Conservation (phyloP, 2,329 filamentous ascomycete species). For the Ophiocordyceps polyrhachis-furcata region DNA sequence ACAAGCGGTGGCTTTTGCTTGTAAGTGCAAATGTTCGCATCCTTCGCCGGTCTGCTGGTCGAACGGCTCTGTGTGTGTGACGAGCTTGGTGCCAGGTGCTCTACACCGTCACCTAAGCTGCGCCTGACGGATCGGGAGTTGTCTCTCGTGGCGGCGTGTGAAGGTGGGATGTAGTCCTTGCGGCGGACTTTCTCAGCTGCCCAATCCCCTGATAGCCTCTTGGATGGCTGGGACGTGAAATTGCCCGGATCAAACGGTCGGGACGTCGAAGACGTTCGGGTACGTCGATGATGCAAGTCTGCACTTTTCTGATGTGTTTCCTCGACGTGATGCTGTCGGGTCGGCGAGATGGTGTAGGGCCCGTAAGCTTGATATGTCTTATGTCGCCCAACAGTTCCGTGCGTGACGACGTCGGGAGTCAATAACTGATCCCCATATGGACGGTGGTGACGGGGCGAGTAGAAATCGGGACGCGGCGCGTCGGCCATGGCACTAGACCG, state of each 20-base stretch:
- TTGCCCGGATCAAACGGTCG: slow-evolving; percentile 7
- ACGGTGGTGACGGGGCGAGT: slow-evolving; percentile 11
- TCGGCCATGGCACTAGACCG: slow-evolving; percentile 14
- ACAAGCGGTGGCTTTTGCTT: slow-evolving; percentile 17
- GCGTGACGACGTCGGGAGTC: slow-evolving; percentile 24
- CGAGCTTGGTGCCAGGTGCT: slow-evolving; percentile 5
- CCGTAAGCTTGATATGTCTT: slow-evolving; percentile 18
- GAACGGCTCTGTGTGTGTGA: slow-evolving; percentile 16
- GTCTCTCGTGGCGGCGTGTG: slow-evolving; percentile 13
- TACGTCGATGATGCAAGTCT: slow-evolving; percentile 7
- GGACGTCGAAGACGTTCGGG: slow-evolving; percentile 10
- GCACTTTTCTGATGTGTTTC: slow-evolving; percentile 10
- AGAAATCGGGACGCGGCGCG: slow-evolving; percentile 13
- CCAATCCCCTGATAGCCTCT: slow-evolving; percentile 15
- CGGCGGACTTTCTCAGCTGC: slow-evolving; percentile 9
- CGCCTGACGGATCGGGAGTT: slow-evolving; percentile 11
- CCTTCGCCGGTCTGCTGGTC: slow-evolving; percentile 19
- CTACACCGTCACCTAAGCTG: slow-evolving; percentile 7
- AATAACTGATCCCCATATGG: slow-evolving; percentile 16
- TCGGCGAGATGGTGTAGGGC: slow-evolving; percentile 10
- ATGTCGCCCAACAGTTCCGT: slow-evolving; percentile 22
- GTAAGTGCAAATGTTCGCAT: slow-evolving; percentile 9
- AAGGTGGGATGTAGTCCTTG: slow-evolving; percentile 9
- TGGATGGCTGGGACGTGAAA: slow-evolving; percentile 10
- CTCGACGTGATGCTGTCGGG: slow-evolving; percentile 12